Evolutionary conservation across 164 flowering plant genomes (phyloP), one percentile per base, ranked within the genome.

Genomic region (Cinnamomum chago): DNA sequence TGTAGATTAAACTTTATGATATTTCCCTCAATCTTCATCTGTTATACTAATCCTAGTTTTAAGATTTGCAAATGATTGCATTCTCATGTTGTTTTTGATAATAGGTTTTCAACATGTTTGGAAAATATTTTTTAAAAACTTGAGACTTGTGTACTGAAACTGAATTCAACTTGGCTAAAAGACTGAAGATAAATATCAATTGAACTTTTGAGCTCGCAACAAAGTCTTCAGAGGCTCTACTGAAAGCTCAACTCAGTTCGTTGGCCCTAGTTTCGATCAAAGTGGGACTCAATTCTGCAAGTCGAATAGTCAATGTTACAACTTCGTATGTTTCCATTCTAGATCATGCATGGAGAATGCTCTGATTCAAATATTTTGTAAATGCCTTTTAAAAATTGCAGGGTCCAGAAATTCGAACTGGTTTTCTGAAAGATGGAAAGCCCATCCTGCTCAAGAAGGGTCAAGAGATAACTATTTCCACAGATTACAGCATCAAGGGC

Each of bases 341-440:
- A 22, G 25, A 66, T 27, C 5, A 30, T 30, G 27, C 22, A 25
- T 66, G 6, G 40, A 13, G 12, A 27, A 15, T 15, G 11, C 27
- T 66, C 40, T 66, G 40, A 66, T 66, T 66, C 13, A 4, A 66
- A 66, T 68, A 7, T 27, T 15, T 47, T 25, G 52, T 68, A n/a
- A 18, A 28, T 47, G 15, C 40, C 62, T 50, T 17, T 50, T 50
- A 22, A 23, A 62, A 72, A 25, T 73, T 76, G 70, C 83, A 89
- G 93, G 93, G 93, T 51, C 93, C 93, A 33, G 93, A 89, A 79
- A 89, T 89, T 83, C 85, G 93, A 68, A 89, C 93, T 72, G 93
- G 93, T 66, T 89, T 89, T 72, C 78, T 89, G 10, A 83, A 89
- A 81, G 93, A 84, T 78, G 83, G 72, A 15, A 89, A 89, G 73